phyloP scores from a whole-genome alignment of 2,329 filamentous ascomycete species.

The Phialocephala subalpina region DNA sequence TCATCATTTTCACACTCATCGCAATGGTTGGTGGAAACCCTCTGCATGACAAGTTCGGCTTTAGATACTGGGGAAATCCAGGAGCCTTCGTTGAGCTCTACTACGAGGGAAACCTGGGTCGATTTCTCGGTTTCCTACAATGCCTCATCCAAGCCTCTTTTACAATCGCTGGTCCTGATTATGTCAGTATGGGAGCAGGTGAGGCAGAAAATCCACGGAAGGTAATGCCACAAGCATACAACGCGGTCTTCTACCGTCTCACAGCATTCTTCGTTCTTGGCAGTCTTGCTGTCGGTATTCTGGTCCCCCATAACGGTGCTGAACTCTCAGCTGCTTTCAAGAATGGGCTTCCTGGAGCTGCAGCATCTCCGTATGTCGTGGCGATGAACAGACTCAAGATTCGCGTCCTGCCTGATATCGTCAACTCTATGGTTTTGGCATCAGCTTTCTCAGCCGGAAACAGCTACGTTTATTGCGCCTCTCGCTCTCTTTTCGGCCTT shows the following conservation, averaged over 20 bases:
- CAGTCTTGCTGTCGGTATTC: slow-evolving; percentile 69
- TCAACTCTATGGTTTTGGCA: slow-evolving; percentile 73
- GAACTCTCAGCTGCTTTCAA: slow-evolving; percentile 61
- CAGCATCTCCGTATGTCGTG: slow-evolving; percentile 53
- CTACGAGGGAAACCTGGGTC: slow-evolving; percentile 60
- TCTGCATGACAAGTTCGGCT: slow-evolving; percentile 61
- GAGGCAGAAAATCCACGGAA: slow-evolving; percentile 70
- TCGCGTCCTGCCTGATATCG: slow-evolving; percentile 67
- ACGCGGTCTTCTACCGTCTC: slow-evolving; percentile 76
- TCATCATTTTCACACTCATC: slow-evolving; percentile 67
- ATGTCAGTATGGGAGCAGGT: slow-evolving; percentile 74
- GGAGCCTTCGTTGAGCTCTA: slow-evolving; percentile 62
- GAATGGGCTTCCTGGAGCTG: slow-evolving; percentile 45
- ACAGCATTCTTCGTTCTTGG: slow-evolving; percentile 75
- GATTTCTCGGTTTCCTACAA: slow-evolving; percentile 64
- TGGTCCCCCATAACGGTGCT: slow-evolving; percentile 69
- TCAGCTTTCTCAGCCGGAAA: slow-evolving; percentile 70
- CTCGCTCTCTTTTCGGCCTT: slow-evolving; percentile 74
- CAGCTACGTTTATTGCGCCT: slow-evolving; percentile 69
- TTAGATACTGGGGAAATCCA: slow-evolving; percentile 54
- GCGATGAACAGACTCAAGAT: slow-evolving; percentile 74
- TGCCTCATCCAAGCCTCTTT: slow-evolving; percentile 72
- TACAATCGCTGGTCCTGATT: slow-evolving; percentile 70
- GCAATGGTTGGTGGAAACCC: slow-evolving; percentile 71
- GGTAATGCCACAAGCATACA: slow-evolving; percentile 73